Evolutionary conservation across 2,329 filamentous ascomycete genomes (phyloP).

Genomic region (Karstenula rhodostoma): DNA sequence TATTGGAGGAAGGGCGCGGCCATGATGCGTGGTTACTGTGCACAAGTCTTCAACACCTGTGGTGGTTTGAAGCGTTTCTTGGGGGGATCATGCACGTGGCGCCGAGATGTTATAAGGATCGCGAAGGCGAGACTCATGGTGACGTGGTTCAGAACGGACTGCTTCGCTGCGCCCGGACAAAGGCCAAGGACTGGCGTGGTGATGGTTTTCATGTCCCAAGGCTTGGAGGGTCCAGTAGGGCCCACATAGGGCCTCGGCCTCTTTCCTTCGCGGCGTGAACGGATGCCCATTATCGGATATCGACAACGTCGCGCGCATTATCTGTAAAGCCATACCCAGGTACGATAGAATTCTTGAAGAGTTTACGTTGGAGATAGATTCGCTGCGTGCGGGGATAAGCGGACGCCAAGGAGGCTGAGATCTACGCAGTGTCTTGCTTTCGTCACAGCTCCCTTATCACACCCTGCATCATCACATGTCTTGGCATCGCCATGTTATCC

Average conservation of each 20-base stretch:
- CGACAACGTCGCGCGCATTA: not conserved
- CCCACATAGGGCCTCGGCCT: not conserved
- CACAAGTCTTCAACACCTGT: not conserved
- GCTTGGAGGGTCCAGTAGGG: not conserved
- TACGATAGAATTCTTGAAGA: not conserved
- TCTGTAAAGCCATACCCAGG: not conserved
- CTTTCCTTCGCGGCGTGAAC: not conserved
- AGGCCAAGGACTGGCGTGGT: not conserved
- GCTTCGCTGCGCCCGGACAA: not conserved
- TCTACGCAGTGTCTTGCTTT: too few species aligned
- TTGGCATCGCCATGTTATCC: too few species aligned
- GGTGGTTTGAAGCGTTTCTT: not conserved
- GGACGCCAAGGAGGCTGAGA: too few species aligned
- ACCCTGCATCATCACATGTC: too few species aligned
- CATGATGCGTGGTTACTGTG: not conserved
- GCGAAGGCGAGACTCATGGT: not conserved
- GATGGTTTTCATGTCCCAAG: not conserved
- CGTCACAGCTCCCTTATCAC: too few species aligned
- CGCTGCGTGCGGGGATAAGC: not conserved
- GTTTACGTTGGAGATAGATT: not conserved
- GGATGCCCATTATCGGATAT: not conserved
- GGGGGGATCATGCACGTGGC: not conserved
- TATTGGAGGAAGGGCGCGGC: slow-evolving; percentile 2
- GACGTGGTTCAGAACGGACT: not conserved
- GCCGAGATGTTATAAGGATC: not conserved